These are phyloP conservation scores for Saccharomycopsis babjevae DNA, from an alignment of 805 yeast species.

Conservation along the genomic window DNA sequence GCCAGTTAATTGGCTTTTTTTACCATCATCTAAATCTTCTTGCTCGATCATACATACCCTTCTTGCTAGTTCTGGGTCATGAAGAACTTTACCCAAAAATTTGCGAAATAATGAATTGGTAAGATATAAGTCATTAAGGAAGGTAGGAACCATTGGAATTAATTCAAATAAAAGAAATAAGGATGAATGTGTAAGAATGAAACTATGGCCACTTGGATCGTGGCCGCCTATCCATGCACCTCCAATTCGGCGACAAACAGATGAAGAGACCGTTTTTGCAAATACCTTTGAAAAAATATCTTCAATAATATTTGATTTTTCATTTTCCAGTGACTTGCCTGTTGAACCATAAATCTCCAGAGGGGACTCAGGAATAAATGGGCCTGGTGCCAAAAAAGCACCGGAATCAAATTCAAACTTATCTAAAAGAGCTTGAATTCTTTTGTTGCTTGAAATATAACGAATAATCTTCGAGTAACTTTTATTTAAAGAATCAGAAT, in stretches of 20 bases:
- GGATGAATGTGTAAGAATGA: slow-evolving; percentile 58
- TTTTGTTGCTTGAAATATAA: slow-evolving; percentile 16
- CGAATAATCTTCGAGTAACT: slow-evolving; percentile 2
- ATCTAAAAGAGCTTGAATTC: slow-evolving; percentile 7
- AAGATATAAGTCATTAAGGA: slow-evolving; percentile 26
- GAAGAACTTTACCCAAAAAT: background rate
- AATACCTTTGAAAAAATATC: background rate
- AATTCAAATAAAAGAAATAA: slow-evolving; percentile 59
- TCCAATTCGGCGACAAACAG: slow-evolving; percentile 44
- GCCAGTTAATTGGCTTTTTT: slow-evolving; percentile 7
- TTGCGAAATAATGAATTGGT: slow-evolving; percentile 7
- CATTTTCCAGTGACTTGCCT: background rate
- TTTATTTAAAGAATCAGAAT: background rate
- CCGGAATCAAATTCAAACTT: slow-evolving; percentile 14
- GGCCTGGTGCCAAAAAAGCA: slow-evolving; percentile 12
- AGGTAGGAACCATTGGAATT: slow-evolving; percentile 27
- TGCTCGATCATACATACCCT: background rate
- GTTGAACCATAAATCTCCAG: background rate
- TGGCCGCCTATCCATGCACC: slow-evolving; percentile 81
- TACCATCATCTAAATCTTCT: background rate
- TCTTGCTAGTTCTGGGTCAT: background rate
- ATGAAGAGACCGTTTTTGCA: slow-evolving; percentile 24
- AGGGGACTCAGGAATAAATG: slow-evolving; percentile 6
- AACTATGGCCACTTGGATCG: slow-evolving; percentile 94
- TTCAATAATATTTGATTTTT: background rate